Evolutionary conservation across 164 flowering plant species (phyloP), one percentile per base, ranked within the genome.

Genomic region (Macadamia tetraphylla): DNA sequence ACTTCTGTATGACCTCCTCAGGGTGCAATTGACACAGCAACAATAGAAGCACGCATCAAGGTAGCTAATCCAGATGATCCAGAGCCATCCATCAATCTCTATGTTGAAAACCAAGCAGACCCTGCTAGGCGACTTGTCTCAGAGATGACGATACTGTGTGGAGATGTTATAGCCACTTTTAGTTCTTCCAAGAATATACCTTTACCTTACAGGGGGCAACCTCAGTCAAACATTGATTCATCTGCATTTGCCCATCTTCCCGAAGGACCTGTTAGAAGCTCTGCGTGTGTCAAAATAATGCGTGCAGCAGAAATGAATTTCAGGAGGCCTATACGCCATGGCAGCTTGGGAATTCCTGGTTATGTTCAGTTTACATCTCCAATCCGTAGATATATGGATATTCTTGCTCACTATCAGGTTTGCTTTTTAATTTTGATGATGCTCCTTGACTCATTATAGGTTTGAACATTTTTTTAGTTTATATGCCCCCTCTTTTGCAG

Each of bases 291-390:
- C 58, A 91, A 78, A 81, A 71, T 80, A 75, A 85, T 94, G 93
- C 95, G 96, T 49, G 97, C 87, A 60, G 97, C 96, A 75, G 97
- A 87, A 80, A 77, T 88, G 76, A 89, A 94, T 82, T 94, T 83
- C 79, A 86, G 93, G 81, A 84, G 84, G 62, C 95, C 96, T 62
- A 72, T 79, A 60, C 95, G 92, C 52, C 97, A 91, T 83, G 97
- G 95, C 23, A 67, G 82, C 70, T 73, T 94, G 67, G 97, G 97
- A 51, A 56, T 94, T 78, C 97, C 98, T 74, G 96, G 96, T 67
- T 94, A 94, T 81, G 98, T 94, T 52, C 98, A 94, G 76, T 94
- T 94, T 73, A 91, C 96, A 46, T 94, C 98, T 78, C 98, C 97
- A 60, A 91, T 91, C 23, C 96, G 98, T 49, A 83, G 98, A 81